Conservation (phyloP, 2,329 filamentous ascomycete species). For the Leptographium procerum region DNA sequence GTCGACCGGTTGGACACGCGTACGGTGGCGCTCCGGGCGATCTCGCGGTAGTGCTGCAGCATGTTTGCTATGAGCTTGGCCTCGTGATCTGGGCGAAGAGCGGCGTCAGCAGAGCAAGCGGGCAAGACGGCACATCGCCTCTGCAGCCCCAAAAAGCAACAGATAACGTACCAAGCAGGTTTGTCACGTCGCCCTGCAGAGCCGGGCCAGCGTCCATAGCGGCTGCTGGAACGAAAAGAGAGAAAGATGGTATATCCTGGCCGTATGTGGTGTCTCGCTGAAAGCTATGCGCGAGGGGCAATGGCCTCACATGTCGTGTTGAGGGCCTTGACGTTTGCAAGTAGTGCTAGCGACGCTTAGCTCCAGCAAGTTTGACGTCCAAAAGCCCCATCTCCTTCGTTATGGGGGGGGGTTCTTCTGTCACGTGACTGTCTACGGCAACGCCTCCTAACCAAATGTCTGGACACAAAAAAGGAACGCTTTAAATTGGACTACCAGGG, state of each 20-base stretch:
- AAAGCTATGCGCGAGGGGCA: background rate
- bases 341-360: too few relatives aligned
- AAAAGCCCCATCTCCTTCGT: too few relatives aligned
- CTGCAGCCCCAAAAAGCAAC: background rate
- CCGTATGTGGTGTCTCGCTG: background rate
- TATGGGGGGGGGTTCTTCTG: too few relatives aligned
- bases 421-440: too few relatives aligned
- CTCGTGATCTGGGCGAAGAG: constrained; percentile 30
- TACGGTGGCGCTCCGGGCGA: constrained; percentile 26
- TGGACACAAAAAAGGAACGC: too few relatives aligned
- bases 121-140: too few relatives aligned
- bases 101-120: background rate
- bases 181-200: constrained; percentile 3
- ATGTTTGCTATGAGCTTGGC: constrained; percentile 32
- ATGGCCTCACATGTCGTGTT: too few relatives aligned
- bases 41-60: constrained; percentile 30
- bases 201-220: constrained; percentile 5
- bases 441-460: too few relatives aligned
- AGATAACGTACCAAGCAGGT: constrained; percentile 7
- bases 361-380: too few relatives aligned
- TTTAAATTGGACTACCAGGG: too few relatives aligned
- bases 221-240: background rate
- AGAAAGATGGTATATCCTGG: background rate
- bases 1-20: constrained; percentile 21
- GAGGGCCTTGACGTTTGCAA: too few relatives aligned